phyloP scores from a whole-genome alignment of 2,329 filamentous ascomycete genomes.

The Pestalotiopsis sp. region DNA sequence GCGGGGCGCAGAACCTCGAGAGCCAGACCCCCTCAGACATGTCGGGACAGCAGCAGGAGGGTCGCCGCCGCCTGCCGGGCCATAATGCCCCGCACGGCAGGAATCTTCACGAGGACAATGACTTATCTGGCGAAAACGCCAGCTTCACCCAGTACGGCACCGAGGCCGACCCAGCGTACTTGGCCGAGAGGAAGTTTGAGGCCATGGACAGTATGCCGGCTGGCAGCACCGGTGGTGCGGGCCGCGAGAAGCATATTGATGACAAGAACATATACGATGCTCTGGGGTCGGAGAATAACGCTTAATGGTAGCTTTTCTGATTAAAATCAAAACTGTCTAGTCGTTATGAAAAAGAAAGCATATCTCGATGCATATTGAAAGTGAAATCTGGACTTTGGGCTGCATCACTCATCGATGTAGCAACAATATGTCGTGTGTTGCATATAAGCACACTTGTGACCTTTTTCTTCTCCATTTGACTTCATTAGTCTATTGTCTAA shows the following conservation, averaged over 20 bases:
- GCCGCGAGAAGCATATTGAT: slow-evolving; percentile 37
- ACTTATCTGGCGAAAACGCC: slow-evolving; percentile 38
- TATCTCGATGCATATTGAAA: no score
- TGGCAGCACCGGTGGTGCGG: slow-evolving; percentile 47
- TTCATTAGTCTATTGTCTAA: background rate
- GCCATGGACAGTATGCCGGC: slow-evolving; percentile 57
- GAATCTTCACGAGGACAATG: slow-evolving; percentile 39
- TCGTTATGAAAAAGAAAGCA: no score
- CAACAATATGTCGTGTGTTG: no score
- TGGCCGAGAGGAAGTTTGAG: slow-evolving; percentile 45
- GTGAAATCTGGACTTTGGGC: no score
- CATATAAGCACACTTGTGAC: background rate
- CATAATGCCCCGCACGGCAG: slow-evolving; percentile 44
- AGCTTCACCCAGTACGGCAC: slow-evolving; percentile 46
- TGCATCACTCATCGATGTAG: no score
- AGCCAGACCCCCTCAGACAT: background rate
- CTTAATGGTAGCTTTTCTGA: background rate
- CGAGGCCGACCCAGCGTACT: slow-evolving; percentile 46
- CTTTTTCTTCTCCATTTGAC: background rate
- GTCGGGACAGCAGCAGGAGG: background rate
- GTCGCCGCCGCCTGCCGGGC: background rate
- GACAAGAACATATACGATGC: slow-evolving; percentile 23
- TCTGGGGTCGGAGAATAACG: slow-evolving; percentile 14
- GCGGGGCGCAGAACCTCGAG: background rate
- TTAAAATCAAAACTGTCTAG: no score